phyloP scores from a whole-genome alignment of 2,329 filamentous ascomycete species.

The Purpureocillium takamizusanense region DNA sequence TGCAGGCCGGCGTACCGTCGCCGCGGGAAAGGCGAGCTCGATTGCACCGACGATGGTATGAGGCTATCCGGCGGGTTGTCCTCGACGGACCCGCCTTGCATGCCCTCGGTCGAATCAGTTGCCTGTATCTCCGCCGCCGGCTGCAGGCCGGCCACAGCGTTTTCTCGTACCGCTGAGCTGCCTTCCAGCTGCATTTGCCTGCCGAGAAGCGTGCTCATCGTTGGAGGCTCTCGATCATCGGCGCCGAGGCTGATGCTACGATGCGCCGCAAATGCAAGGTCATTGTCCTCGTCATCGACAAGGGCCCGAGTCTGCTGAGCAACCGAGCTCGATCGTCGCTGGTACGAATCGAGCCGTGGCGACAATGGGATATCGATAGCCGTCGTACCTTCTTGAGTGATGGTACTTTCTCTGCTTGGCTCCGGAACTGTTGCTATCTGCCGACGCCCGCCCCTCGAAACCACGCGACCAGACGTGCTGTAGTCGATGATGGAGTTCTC shows the following conservation, averaged over 20 bases:
- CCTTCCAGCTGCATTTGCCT: constrained; percentile 27
- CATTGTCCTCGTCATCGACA: constrained; percentile 50
- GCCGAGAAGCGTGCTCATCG: constrained; percentile 53
- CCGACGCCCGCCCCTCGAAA: constrained; percentile 18
- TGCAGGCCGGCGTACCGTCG: constrained; percentile 36
- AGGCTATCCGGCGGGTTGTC: constrained; percentile 36
- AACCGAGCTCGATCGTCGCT: constrained; percentile 60
- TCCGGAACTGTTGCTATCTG: constrained; percentile 17
- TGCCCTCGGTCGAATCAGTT: constrained; percentile 26
- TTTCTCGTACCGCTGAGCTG: constrained; percentile 15
- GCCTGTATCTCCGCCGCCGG: constrained; percentile 32
- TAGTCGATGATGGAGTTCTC: constrained; percentile 65
- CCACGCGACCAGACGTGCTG: constrained; percentile 16
- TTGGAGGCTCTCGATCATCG: constrained; percentile 55
- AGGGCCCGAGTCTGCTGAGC: constrained; percentile 51
- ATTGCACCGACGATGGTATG: constrained; percentile 23
- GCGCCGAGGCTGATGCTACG: constrained; percentile 61
- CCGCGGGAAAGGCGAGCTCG: constrained; percentile 36
- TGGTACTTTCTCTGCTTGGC: constrained; percentile 25
- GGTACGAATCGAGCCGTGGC: constrained; percentile 48
- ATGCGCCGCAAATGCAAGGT: constrained; percentile 50
- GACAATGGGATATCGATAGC: constrained; percentile 69
- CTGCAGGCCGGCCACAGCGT: constrained; percentile 21
- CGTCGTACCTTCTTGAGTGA: constrained; percentile 44
- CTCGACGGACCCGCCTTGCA: constrained; percentile 34